These are phyloP conservation scores for Leccinum huronense DNA, from an alignment of 1,284 basidiomycete genomes.

Conservation along the genomic window DNA sequence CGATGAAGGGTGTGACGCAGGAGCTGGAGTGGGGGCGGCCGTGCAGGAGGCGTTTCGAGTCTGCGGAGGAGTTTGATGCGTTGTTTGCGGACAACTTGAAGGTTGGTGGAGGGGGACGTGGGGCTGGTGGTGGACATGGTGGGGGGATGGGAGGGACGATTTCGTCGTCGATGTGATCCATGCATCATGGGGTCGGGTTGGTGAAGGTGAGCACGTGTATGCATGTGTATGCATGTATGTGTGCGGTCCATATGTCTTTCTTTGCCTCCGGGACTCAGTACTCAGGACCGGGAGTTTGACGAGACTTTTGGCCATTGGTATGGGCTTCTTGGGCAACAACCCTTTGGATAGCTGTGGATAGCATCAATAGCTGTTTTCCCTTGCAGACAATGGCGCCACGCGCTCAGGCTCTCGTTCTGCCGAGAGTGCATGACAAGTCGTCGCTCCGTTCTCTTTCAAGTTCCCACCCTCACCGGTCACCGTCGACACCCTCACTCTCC, in stretches of 20 bases:
- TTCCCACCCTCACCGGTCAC: too few relatives aligned
- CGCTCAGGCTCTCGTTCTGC: too few relatives aligned
- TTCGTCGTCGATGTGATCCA: constrained; percentile 22
- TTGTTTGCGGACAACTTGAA: constrained; percentile 43
- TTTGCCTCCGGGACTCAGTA: too few relatives aligned
- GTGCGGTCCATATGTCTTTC: too few relatives aligned
- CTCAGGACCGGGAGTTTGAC: background rate
- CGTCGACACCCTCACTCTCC: too few relatives aligned
- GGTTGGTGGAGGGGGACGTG: constrained; percentile 1
- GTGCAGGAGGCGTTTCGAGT: constrained; percentile 83
- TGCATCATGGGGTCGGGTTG: background rate
- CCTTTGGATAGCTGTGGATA: background rate
- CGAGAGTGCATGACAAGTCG: too few relatives aligned
- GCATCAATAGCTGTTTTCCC: too few relatives aligned
- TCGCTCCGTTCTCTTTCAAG: too few relatives aligned
- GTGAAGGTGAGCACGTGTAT: background rate
- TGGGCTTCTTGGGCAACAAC: background rate
- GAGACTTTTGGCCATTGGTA: constrained; percentile 9
- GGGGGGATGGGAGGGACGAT: background rate
- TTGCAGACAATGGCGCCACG: too few relatives aligned
- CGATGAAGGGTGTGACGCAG: constrained; percentile 88
- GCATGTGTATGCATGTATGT: background rate
- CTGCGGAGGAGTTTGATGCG: constrained; percentile 65
- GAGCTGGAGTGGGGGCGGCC: constrained; percentile 79
- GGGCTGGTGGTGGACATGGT: background rate